Evolutionary conservation across 495 filamentous ascomycete genomes (phyloP), one percentile per base, ranked within the genome.

Genomic region (Trichoderma orchidacearum): DNA sequence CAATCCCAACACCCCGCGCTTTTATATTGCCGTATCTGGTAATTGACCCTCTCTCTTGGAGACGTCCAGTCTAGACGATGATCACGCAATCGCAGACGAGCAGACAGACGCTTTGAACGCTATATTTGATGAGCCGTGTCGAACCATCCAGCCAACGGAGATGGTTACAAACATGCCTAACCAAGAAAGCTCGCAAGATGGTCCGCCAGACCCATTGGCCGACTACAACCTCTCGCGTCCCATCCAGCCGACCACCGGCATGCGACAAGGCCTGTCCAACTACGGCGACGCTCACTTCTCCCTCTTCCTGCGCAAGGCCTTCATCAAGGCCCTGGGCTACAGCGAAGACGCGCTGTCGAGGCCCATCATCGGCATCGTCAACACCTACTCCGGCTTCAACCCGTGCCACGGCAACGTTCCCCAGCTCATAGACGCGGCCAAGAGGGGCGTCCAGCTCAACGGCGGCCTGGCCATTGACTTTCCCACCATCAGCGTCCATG

Each of bases 241-340:
- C 9, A 70, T 83, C 36, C 63, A 70, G 36, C 64, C 78, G 27
- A 69, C 64, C 5, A 66, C 68, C 12, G 83, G 82, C 4, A 70
- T 85, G 27, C 74, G 80, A 17, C 79, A 80, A 56, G 79, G 78
- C 21, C 71, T 86, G 7, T 76, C 82, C 0, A 78, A 80, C n/a
- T 86, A 86, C 64, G 83, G 83, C 27, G 83, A 86, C 58, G 72
- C 81, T 0, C 82, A 85, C 63, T 86, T 86, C 68, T 83, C 80
- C 3, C 75, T 85, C 1, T 86, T 86, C 58, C 75, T 86, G 21
- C 75, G 83, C 17, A 85, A 85, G 62, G 82, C 80, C 27, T 86
- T 85, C 63, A 85, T 86, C 68, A 86, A 86, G 62, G 80, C 82
- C 1, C 68, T 85, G 0, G 83, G 83, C 11, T 85, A 84, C 68